Evolutionary conservation across 371 early-diverging fungal genomes (phyloP).

Genomic region (Blakeslea trispora): DNA sequence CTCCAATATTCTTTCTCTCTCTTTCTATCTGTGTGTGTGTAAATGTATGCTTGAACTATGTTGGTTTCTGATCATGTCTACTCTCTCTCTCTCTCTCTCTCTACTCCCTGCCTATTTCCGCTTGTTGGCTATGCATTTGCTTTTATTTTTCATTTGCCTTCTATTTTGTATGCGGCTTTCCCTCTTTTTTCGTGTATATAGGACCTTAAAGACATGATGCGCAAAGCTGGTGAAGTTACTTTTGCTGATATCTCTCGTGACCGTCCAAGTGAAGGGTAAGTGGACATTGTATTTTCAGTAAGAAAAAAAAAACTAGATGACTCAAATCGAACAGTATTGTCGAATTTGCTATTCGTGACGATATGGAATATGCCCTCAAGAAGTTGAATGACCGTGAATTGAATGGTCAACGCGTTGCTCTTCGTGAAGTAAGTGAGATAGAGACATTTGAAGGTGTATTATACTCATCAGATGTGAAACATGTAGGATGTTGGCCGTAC

Average conservation of each 20-base stretch:
- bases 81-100: constrained; percentile 19
- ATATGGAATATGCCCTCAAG: constrained; percentile 85
- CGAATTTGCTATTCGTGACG: constrained; percentile 81
- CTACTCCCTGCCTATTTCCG: constrained; percentile 21
- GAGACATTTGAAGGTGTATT: not conserved
- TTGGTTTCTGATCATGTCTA: constrained; percentile 8
- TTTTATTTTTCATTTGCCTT: constrained; percentile 8
- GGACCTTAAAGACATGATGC: constrained; percentile 97
- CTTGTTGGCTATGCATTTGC: constrained; percentile 20
- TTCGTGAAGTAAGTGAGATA: constrained; percentile 71
- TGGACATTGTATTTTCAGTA: not conserved
- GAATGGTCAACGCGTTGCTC: constrained; percentile 74
- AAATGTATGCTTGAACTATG: not conserved
- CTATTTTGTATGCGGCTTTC: constrained; percentile 1
- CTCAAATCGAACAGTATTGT: constrained; percentile 68
- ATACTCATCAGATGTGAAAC: not conserved
- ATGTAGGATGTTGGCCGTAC: constrained; percentile 45
- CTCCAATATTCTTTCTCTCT: constrained; percentile 19
- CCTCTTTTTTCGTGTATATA: constrained; percentile 33
- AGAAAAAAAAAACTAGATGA: not conserved
- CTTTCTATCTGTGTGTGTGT: constrained; percentile 20
- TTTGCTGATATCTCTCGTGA: constrained; percentile 88
- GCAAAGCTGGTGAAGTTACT: constrained; percentile 93
- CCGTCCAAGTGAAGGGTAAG: constrained; percentile 86
- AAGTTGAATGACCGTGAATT: constrained; percentile 87